Conservation (phyloP, 306 rosid species). For the Corylus heterophylla region DNA sequence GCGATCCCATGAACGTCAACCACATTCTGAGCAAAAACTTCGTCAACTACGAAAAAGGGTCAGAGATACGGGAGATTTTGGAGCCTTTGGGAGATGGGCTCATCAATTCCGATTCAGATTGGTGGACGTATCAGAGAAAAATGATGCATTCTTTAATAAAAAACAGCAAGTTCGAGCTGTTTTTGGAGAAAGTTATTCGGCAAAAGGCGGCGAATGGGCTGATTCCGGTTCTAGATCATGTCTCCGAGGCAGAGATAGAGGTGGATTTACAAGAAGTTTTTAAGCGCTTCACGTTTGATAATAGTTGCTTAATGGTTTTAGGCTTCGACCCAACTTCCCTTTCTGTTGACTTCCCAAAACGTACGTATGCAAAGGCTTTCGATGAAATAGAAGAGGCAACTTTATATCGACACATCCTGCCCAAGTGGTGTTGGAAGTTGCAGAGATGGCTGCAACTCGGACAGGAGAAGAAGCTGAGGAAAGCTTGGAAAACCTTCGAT, state of each 20-base stretch:
- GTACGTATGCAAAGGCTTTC: slow-evolving; percentile 21
- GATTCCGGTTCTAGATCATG: slow-evolving; percentile 25
- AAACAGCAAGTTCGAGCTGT: slow-evolving; percentile 12
- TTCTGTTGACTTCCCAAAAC: slow-evolving; percentile 1
- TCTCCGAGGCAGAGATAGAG: not conserved
- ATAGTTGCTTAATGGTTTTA: slow-evolving; percentile 17
- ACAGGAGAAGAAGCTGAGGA: slow-evolving; percentile 26
- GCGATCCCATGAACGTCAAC: slow-evolving; percentile 30
- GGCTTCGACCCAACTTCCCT: slow-evolving; percentile 25
- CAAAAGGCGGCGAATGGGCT: slow-evolving; percentile 22
- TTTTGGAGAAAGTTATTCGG: slow-evolving; percentile 4
- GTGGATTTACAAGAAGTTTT: slow-evolving; percentile 36
- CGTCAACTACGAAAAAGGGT: slow-evolving; percentile 30
- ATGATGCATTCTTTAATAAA: slow-evolving; percentile 2
- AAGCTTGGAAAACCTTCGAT: slow-evolving; percentile 36
- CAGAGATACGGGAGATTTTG: slow-evolving; percentile 28
- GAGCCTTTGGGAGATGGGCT: slow-evolving; percentile 39
- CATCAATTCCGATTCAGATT: slow-evolving; percentile 28
- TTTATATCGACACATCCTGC: slow-evolving; percentile 19
- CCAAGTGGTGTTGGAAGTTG: slow-evolving; percentile 38
- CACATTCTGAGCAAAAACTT: slow-evolving; percentile 28
- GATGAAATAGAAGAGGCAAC: slow-evolving; percentile 23
- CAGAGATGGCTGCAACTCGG: slow-evolving; percentile 45
- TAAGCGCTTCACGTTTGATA: slow-evolving; percentile 27
- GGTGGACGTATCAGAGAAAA: slow-evolving; percentile 29